Percentiles rank a stretch among this genome's conserved stretches.
Evolutionary conservation across 2,329 filamentous ascomycete genomes (phyloP).

Genomic region (Graphilbum sp.): DNA sequence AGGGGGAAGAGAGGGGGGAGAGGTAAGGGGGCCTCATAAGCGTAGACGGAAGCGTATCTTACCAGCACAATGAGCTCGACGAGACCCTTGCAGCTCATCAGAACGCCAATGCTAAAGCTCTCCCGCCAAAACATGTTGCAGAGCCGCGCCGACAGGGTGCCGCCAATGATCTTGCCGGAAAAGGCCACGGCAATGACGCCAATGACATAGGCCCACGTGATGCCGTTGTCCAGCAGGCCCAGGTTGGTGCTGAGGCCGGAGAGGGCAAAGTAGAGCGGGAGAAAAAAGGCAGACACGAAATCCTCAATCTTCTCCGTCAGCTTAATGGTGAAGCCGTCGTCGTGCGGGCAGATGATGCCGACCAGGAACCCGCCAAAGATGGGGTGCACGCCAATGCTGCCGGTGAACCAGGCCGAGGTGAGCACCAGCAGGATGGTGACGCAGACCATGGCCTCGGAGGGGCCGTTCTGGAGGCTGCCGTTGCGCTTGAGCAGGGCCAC

Average conservation of each 20-base stretch:
- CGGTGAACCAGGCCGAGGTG: constrained; percentile 70
- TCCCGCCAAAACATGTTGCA: constrained; percentile 81
- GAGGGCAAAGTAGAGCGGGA: constrained; percentile 85
- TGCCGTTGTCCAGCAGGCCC: constrained; percentile 64
- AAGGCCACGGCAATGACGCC: constrained; percentile 73
- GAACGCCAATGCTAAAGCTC: constrained; percentile 66
- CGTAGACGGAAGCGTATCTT: too few relatives aligned
- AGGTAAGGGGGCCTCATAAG: too few relatives aligned
- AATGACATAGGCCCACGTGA: constrained; percentile 80
- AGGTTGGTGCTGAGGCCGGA: constrained; percentile 82
- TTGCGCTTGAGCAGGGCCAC: constrained; percentile 57
- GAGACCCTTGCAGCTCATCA: constrained; percentile 95
- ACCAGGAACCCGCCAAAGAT: constrained; percentile 90
- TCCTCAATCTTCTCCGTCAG: constrained; percentile 91
- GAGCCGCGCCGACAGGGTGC: constrained; percentile 57
- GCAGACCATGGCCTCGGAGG: constrained; percentile 69
- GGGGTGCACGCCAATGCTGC: constrained; percentile 76
- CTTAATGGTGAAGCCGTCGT: constrained; percentile 79
- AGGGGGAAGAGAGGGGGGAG: background rate
- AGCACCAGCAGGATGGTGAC: constrained; percentile 69
- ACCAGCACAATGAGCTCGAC: constrained; percentile 91
- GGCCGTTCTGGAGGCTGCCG: constrained; percentile 71
- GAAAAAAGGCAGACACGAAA: constrained; percentile 64
- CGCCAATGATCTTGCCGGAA: constrained; percentile 68
- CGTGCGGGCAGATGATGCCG: constrained; percentile 78